Evolutionary conservation across 352 stramenopile species (phyloP), one percentile per base, ranked within the genome.

Genomic region (Phytopythium kandeliae): DNA sequence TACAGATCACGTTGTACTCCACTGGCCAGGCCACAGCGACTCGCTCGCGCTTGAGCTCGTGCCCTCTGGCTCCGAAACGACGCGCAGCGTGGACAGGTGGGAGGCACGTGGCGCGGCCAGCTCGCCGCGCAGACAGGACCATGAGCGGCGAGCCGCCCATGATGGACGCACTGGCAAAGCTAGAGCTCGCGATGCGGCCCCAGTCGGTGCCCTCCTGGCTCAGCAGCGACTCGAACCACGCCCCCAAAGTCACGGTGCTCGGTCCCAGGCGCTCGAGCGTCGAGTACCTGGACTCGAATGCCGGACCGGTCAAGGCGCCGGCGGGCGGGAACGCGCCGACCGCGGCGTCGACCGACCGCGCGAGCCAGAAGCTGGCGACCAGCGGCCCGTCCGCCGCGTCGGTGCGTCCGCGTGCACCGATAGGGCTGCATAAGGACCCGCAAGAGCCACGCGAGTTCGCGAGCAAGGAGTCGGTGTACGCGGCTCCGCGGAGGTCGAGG

Each of bases 141-240:
- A 68, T 68, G 59, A 60, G 62, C 15, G 57, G 46, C 19, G 57
- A 56, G 7, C 48, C 66, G 24, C 68, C 74, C 17, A 69, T 80
- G 62, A 50, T 86, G 38, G 78, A 86, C 48, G 65, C 74, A 59
- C 54, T 89, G 26, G 53, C 68, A 40, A 85, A 85, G 59, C 63
- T 89, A 25, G 78, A 89, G 71, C 71, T 89, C 38, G 40, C 78
- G 19, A 85, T 86, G 55, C 67, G 78, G 3, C 78, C 78, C 37
- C 78, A 89, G 50, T 89, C 78, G 19, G 74, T 86, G 26, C 74
- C 74, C 8, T 85, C 78, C 2, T 89, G 78, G 78, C 71, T 89
- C 60, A 84, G 61, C 55, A 86, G 78, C 54, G 78, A 86, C 61
- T 75, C 67, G 8, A 78, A 85, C 50, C 78, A 89, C 50, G 74